Evolutionary conservation across 176 grass and related monocot species (phyloP).

Genomic region (Elaeis guineensis): DNA sequence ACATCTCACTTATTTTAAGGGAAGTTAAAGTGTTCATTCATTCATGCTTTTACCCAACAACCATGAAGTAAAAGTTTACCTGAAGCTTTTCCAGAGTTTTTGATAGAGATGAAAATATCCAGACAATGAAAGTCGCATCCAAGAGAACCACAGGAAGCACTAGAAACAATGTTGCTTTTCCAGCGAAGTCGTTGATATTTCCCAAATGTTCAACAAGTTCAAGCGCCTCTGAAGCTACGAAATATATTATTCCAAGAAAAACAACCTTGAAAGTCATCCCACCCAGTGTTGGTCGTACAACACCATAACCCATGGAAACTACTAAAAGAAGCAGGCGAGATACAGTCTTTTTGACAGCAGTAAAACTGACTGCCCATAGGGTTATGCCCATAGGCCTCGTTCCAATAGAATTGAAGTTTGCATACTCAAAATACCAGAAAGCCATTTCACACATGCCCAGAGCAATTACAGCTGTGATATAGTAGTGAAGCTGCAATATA

Average conservation of each 20-base stretch:
- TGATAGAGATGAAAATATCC: conserved; percentile 99
- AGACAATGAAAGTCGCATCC: conserved; percentile 96
- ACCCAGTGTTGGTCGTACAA: conserved; percentile 73
- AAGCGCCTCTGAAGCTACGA: conserved; percentile 79
- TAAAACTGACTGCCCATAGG: conserved; percentile 97
- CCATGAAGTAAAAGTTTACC: conserved; percentile 33
- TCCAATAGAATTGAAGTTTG: conserved; percentile 91
- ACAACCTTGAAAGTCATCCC: conserved; percentile 69
- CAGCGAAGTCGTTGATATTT: conserved; percentile 94
- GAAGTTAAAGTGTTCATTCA: too few relatives aligned
- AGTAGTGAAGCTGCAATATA: conserved; percentile 90
- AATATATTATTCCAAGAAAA: conserved; percentile 81
- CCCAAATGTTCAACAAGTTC: conserved; percentile 94
- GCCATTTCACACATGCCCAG: conserved; percentile 99
- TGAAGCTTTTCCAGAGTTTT: conserved; percentile 96
- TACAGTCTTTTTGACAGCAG: conserved; percentile 93
- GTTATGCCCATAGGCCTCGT: conserved; percentile 90
- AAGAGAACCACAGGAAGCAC: conserved; percentile 91
- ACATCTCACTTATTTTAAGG: too few relatives aligned
- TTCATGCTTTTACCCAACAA: neutral
- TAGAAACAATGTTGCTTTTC: conserved; percentile 84
- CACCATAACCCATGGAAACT: conserved; percentile 91
- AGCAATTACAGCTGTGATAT: conserved; percentile 94
- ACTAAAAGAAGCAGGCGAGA: conserved; percentile 88
- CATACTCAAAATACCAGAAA: conserved; percentile 98